These are phyloP conservation scores for Populus tomentosa DNA, from an alignment of 441 rosid genomes.

Conservation along the genomic window DNA sequence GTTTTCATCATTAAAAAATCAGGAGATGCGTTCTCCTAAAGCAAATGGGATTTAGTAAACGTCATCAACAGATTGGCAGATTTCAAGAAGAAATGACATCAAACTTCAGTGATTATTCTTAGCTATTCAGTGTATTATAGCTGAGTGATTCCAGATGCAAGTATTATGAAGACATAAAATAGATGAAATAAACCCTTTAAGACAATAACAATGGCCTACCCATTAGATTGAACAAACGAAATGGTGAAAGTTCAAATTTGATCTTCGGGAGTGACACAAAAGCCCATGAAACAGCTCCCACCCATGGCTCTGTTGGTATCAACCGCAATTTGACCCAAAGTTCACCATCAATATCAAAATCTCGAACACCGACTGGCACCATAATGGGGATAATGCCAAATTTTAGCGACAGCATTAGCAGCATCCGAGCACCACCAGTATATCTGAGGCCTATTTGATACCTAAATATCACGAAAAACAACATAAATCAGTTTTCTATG, in stretches of 20 bases:
- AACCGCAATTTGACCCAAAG: constrained; percentile 93
- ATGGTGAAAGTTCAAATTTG: constrained; percentile 89
- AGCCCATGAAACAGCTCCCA: constrained; percentile 94
- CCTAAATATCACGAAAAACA: constrained; percentile 36
- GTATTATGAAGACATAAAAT: neutral
- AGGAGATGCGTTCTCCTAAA: constrained; percentile 8
- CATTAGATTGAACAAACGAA: constrained; percentile 90
- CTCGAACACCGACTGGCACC: constrained; percentile 87
- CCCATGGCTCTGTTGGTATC: constrained; percentile 89
- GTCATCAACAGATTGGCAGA: neutral
- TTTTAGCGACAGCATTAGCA: constrained; percentile 78
- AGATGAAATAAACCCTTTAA: constrained; percentile 6
- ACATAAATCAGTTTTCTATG: constrained; percentile 5
- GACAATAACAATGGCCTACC: constrained; percentile 42
- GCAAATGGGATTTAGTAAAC: neutral
- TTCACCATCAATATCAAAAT: constrained; percentile 97
- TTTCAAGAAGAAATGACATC: neutral
- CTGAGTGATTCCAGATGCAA: neutral
- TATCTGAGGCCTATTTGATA: constrained; percentile 94
- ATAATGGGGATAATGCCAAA: constrained; percentile 73
- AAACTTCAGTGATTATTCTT: neutral
- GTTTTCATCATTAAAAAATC: neutral
- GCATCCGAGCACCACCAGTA: constrained; percentile 91
- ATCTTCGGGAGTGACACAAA: constrained; percentile 95
- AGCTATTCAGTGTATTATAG: neutral